Base-by-base conservation (phyloP, 441 rosid genomes). In the Adansonia gregorii region DNA sequence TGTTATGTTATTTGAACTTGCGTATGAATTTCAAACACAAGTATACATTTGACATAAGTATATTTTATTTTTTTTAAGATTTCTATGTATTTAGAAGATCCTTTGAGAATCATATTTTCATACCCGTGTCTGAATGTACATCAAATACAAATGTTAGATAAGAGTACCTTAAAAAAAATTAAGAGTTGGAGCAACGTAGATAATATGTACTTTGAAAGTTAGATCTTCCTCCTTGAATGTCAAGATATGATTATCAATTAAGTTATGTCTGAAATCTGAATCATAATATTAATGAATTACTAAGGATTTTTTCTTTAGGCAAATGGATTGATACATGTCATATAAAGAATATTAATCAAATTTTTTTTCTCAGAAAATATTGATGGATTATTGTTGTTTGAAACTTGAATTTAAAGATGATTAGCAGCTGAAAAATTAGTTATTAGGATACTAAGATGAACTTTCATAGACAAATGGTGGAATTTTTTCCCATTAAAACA, bases 401-500 rank as follows among this genome's bases (percentile, higher is more conserved):
- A 22, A 61, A 63, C 67, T 63, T 63, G 46, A 39, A 43, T 35
- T 39, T 72, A 48, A 45, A 59, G 51, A 20, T 67, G 64, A 8
- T 49, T 79, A 60, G 78, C 60, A 7, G 65, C 63, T 31, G 52
- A 31, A 59, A 14, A 48, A 68, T n/a, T n/a, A 39, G 20, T 61
- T 39, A 19, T 31, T 19, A 66, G 41, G 17, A 20, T 60, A 46
- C 22, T 20, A 7, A 54, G 59, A 35, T 55, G 43, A 9, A 63
- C 2, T 54, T 64, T 31, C 2, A 5, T 48, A 72, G 27, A 79
- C 70, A 52, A 79, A 68, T 79, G 83, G 81, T 82, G 81, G 86
- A 87, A 84, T 85, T 74, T 66, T 76, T 72, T 78, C 73, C 59
- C 17, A 63, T 81, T 72, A 60, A 74, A 73, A 74, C 67, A 63